Evolutionary conservation across 257 asterid species (phyloP), one percentile per base, ranked within the genome.

Genomic region (Solanum peruvianum): DNA sequence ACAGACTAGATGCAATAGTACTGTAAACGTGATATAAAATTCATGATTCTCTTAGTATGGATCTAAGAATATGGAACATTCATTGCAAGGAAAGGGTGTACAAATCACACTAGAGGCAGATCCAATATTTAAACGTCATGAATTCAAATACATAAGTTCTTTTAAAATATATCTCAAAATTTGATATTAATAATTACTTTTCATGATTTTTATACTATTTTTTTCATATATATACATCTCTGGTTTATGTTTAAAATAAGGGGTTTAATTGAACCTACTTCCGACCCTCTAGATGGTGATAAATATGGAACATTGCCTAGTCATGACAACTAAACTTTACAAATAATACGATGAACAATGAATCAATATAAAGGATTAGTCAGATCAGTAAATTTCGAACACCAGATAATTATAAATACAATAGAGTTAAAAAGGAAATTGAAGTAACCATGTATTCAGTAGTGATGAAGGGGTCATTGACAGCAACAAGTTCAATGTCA

Each of bases 401-500:
- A 23, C 3, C 4, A 33, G 2, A 35, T 70, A 16, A 8, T 16
- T 70, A 70, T 29, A 15, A 67, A 11, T 37, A 73, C 3, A 11
- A 39, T 0, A 5, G 56, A 39, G 12, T 76, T 41, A 75, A 41
- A 75, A n/a, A 21, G 13, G 35, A 23, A 85, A 67, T 2, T 8
- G 45, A 11, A 85, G 21, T 69, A 67, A 92, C 94, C 96, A 93
- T 92, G 88, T 93, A 93, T 73, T 93, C 95, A 60, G 85, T 70
- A 72, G 90, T 69, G 87, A 93, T 93, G 91, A 92, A 93, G 13
- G 96, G 96, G 89, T 93, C 95, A 84, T 93, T 93, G 82, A 93
- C 92, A 16, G 96, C 95, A 49, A 92, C 95, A 35, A 93, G 94
- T 88, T 93, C 96, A 23, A 93, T 90, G 82, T 92, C 96, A 60